These are phyloP conservation scores for Sordariomycetes sp. DNA, from an alignment of 2,329 filamentous ascomycete species.

Conservation along the genomic window DNA sequence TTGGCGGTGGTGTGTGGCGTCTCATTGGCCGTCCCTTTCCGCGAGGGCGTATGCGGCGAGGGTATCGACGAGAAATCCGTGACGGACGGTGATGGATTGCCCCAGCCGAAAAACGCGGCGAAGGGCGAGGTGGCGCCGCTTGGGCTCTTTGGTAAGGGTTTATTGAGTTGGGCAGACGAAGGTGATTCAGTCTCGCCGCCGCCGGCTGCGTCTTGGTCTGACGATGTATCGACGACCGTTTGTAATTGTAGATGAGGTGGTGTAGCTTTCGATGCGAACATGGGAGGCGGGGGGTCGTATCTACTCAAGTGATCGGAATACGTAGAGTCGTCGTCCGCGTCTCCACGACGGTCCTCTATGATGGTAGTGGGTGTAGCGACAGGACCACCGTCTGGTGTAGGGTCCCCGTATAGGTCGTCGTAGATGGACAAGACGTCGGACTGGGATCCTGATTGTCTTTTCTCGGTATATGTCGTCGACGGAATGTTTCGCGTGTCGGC, in stretches of 20 bases:
- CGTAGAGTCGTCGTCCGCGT: constrained; percentile 23
- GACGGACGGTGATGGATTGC: constrained; percentile 31
- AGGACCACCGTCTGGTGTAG: constrained; percentile 13
- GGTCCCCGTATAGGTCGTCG: constrained; percentile 30
- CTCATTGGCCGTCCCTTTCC: constrained; percentile 23
- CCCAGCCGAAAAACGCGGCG: constrained; percentile 46
- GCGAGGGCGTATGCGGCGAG: constrained; percentile 38
- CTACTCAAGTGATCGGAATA: constrained; percentile 28
- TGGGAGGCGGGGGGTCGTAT: constrained; percentile 31
- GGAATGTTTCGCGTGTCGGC: constrained; percentile 26
- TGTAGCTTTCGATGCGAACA: constrained; percentile 38
- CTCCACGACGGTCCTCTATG: constrained; percentile 22
- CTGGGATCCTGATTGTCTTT: constrained; percentile 18
- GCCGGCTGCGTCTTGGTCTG: constrained; percentile 11
- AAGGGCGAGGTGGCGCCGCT: constrained; percentile 35
- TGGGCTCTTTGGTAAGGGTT: constrained; percentile 46
- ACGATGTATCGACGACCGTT: constrained; percentile 25
- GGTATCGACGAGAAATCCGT: constrained; percentile 45
- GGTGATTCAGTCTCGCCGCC: constrained; percentile 14
- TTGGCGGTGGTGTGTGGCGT: constrained; percentile 14
- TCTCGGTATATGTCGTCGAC: constrained; percentile 26
- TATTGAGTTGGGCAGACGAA: constrained; percentile 33
- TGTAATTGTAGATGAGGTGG: constrained; percentile 45
- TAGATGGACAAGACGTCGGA: constrained; percentile 32
- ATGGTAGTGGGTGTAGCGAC: constrained; percentile 2